Evolutionary conservation across 805 yeast genomes (phyloP).

Genomic region (Ogataea allantospora): DNA sequence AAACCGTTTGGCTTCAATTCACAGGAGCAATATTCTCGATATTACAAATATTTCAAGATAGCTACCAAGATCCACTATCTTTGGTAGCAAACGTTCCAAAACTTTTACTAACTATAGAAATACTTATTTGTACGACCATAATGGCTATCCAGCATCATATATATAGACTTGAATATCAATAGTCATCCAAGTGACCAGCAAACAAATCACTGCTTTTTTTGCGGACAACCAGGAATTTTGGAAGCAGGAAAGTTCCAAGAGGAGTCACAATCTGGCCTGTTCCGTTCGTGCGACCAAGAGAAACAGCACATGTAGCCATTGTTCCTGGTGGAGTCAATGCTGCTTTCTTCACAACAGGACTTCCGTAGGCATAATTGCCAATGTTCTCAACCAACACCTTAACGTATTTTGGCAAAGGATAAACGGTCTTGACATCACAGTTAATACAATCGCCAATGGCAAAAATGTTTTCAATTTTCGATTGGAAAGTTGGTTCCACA

Average conservation of each 20-base stretch:
- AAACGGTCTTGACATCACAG: slow-evolving; percentile 25
- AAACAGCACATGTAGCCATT: slow-evolving; percentile 11
- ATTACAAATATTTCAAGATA: too few relatives aligned
- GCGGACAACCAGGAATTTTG: slow-evolving; percentile 20
- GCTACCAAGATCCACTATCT: too few relatives aligned
- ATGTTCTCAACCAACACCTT: slow-evolving; percentile 22
- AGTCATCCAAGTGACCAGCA: background rate
- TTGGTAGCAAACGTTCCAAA: too few relatives aligned
- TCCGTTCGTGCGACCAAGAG: slow-evolving; percentile 28
- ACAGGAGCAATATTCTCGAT: too few relatives aligned
- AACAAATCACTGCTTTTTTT: slow-evolving; percentile 23
- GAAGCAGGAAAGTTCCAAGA: slow-evolving; percentile 21
- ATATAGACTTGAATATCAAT: too few relatives aligned
- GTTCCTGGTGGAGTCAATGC: background rate
- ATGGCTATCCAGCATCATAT: too few relatives aligned
- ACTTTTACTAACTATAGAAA: too few relatives aligned
- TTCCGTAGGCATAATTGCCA: slow-evolving; percentile 1
- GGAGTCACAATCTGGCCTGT: slow-evolving; percentile 29
- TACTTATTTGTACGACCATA: too few relatives aligned
- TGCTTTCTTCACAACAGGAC: slow-evolving; percentile 1
- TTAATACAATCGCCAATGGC: slow-evolving; percentile 36
- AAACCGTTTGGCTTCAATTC: too few relatives aligned
- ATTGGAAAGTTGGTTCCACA: slow-evolving; percentile 26
- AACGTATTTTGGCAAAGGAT: slow-evolving; percentile 15
- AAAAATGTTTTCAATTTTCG: slow-evolving; percentile 24